Conservation (phyloP, 148 eudicot genomes). For the Gaultheria prostrata region DNA sequence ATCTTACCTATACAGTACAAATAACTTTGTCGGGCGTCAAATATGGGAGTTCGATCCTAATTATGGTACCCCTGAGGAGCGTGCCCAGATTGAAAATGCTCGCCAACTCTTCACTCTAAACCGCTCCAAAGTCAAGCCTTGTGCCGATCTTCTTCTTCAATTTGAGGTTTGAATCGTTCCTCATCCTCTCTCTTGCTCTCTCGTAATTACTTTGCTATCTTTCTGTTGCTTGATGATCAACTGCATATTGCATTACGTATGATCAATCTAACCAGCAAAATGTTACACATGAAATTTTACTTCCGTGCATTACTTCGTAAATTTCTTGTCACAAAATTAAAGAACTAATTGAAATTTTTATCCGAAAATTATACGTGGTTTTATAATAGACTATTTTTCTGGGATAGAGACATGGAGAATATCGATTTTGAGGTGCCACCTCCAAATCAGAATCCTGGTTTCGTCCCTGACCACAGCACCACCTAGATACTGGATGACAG, state of each 20-base stretch:
- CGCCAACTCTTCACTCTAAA: conserved; percentile 18
- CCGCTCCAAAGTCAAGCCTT: conserved; percentile 18
- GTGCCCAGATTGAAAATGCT: conserved; percentile 10
- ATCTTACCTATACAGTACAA: conserved; percentile 17
- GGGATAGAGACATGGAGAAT: no score
- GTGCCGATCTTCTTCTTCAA: conserved; percentile 10
- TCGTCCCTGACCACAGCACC: no score
- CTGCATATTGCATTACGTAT: not conserved
- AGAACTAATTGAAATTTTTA: no score
- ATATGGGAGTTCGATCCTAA: conserved; percentile 22
- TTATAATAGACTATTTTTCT: no score
- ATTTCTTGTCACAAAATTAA: no score
- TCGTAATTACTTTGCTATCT: not conserved
- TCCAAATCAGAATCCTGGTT: no score
- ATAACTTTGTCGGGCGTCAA: conserved; percentile 23
- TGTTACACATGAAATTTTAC: no score
- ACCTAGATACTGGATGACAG: no score
- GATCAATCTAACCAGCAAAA: not conserved
- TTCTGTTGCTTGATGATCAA: not conserved
- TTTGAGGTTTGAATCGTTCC: not conserved
- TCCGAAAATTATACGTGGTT: no score
- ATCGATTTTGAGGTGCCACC: no score
- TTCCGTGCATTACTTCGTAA: no score
- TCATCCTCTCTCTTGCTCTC: not conserved
- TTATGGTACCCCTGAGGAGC: conserved; percentile 21